These are phyloP conservation scores for Acanthamoeba healyi DNA, from an alignment of 208 protist genomes.

Conservation along the genomic window DNA sequence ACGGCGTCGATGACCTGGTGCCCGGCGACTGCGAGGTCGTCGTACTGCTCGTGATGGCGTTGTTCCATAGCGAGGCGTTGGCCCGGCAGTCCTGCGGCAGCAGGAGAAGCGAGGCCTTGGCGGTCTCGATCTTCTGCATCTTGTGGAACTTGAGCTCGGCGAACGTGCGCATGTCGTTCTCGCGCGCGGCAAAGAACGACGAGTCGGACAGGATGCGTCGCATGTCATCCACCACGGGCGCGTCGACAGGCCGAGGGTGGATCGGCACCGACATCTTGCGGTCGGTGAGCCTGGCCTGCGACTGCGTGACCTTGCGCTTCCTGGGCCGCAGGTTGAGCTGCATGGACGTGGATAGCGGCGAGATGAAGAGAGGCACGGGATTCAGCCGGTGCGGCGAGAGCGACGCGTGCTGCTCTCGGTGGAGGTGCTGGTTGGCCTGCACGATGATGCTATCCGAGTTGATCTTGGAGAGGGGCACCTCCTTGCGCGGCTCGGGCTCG, in stretches of 20 bases:
- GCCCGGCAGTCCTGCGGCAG: background rate
- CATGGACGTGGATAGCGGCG: background rate
- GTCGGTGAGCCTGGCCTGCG: background rate
- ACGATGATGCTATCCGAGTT: slow-evolving; percentile 8
- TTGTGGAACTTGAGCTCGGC: slow-evolving; percentile 36
- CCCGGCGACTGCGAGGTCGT: no score
- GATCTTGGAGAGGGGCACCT: background rate
- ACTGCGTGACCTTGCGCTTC: no score
- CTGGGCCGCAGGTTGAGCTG: no score
- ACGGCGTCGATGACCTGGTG: no score
- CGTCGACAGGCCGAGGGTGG: background rate
- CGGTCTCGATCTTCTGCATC: slow-evolving; percentile 66
- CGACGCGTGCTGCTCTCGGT: slow-evolving; percentile 11
- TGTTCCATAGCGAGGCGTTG: background rate
- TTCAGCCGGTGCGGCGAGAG: background rate
- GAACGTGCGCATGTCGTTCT: slow-evolving; percentile 12
- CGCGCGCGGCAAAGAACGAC: slow-evolving; percentile 36
- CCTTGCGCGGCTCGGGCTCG: no score
- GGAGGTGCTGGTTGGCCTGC: slow-evolving; percentile 5
- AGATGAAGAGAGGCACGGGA: background rate
- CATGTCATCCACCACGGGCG: background rate
- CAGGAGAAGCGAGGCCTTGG: background rate
- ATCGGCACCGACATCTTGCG: background rate
- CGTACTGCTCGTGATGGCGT: no score
- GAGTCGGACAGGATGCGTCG: slow-evolving; percentile 32